A percentile compares a stretch with the other conserved stretches of the same genome.
These are phyloP conservation scores for Orbilia brochopaga DNA, from an alignment of 2,329 filamentous ascomycete species.

Conservation along the genomic window DNA sequence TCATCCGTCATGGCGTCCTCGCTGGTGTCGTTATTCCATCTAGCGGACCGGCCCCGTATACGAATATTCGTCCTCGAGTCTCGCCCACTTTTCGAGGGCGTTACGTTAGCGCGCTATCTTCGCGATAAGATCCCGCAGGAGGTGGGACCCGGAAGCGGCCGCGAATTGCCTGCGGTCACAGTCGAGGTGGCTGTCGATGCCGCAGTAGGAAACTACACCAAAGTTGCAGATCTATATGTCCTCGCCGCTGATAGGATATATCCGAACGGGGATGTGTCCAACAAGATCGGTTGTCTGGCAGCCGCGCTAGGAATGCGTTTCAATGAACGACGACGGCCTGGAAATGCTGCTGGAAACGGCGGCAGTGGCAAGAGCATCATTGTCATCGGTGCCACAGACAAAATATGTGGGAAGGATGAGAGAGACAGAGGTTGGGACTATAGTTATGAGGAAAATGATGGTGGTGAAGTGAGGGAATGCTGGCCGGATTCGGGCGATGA, in stretches of 20 bases:
- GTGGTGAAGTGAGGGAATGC: slow-evolving; percentile 35
- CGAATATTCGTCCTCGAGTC: slow-evolving; percentile 44
- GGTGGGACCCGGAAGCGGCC: background rate
- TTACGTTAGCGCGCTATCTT: slow-evolving; percentile 42
- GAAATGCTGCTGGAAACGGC: background rate
- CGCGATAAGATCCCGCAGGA: slow-evolving; percentile 24
- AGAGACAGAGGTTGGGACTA: slow-evolving; percentile 47
- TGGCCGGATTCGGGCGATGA: slow-evolving; percentile 32
- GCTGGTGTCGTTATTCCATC: slow-evolving; percentile 27
- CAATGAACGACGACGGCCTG: slow-evolving; percentile 23
- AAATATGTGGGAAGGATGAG: slow-evolving; percentile 45
- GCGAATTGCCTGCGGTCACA: slow-evolving; percentile 17
- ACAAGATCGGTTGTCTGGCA: slow-evolving; percentile 44
- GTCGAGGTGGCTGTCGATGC: slow-evolving; percentile 50
- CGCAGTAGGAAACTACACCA: slow-evolving; percentile 46
- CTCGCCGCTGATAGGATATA: slow-evolving; percentile 49
- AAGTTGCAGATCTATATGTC: slow-evolving; percentile 44
- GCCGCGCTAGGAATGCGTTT: slow-evolving; percentile 42
- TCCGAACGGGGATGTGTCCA: slow-evolving; percentile 47
- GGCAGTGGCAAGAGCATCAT: slow-evolving; percentile 36
- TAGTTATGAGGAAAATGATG: slow-evolving; percentile 49
- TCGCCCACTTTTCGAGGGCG: slow-evolving; percentile 42
- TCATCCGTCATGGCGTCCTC: slow-evolving; percentile 47
- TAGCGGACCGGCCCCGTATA: slow-evolving; percentile 29
- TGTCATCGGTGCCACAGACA: slow-evolving; percentile 46